A percentile compares a stretch with the other conserved stretches of the same genome.
Conservation (phyloP, 331 rosid species). For the Quercus tomentella region DNA sequence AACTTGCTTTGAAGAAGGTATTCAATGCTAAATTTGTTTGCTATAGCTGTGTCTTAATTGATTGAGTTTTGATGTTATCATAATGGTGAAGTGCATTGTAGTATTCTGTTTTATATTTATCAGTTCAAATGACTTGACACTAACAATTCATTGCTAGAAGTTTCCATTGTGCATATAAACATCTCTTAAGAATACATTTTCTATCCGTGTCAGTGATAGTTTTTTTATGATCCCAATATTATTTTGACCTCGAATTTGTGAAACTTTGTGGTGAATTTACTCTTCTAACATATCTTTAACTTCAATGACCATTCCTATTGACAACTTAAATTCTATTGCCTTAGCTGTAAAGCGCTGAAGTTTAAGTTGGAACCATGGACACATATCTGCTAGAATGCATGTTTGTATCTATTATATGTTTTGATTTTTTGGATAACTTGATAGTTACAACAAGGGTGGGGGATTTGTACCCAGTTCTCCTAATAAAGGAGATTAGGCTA, state of each 20-base stretch:
- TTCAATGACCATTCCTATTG: not conserved
- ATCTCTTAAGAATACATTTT: not conserved
- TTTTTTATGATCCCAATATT: not conserved
- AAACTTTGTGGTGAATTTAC: not conserved
- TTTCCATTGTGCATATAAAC: not conserved
- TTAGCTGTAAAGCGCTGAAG: not conserved
- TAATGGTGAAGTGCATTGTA: not conserved
- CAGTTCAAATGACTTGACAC: not conserved
- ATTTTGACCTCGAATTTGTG: not conserved
- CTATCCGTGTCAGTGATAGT: not conserved
- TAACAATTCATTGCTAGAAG: not conserved
- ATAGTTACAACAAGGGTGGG: too few species aligned
- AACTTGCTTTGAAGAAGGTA: constrained; percentile 87
- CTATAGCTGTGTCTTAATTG: not conserved
- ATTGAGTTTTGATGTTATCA: not conserved
- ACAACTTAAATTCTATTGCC: not conserved
- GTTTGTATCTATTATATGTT: not conserved
- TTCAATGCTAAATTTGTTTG: not conserved
- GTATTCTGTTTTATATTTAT: not conserved
- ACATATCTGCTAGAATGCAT: not conserved
- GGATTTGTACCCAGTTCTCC: too few species aligned
- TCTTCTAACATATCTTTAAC: not conserved
- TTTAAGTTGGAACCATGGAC: not conserved
- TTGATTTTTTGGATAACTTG: not conserved
- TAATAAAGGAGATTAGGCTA: too few species aligned